Base-by-base conservation (phyloP, 495 filamentous ascomycete genomes). In the Filosporella fistucella region DNA sequence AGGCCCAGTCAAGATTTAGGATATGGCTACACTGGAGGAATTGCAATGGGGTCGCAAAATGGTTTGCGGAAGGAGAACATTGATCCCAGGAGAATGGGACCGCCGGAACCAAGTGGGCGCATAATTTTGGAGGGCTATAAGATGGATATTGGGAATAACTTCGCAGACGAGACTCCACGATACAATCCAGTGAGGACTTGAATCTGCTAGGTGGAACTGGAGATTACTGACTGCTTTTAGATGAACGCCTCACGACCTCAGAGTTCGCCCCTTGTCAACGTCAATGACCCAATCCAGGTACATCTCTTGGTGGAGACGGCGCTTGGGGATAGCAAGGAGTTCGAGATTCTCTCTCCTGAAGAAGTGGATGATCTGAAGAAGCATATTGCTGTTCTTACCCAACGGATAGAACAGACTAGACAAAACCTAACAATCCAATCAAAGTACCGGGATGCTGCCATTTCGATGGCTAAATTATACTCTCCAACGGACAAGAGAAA, bases 291-390 rank as follows among this genome's bases (percentile, higher is more conserved):
- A 17, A 73, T 79, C 28, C 75, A 79, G 51, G 63, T 95, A 65
- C 95, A 97, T 64, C 71, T 98, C 13, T 73, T 98, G 44, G 91
- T 91, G 53, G 91, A 96, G 67, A 96, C 89, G 22, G 93, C 93
- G 9, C 80, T 96, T 51, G 78, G 79, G 33, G 93, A 98, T 64
- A 91, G 88, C 63, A 79, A 80, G 56, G 67, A 80, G 48, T 97
- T 80, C 62, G 85, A 93, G 60, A 78, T 98, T 10, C 69, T 97
- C 14, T 89, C 91, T 0, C 82, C 89, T 35, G 90, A 94, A 57
- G 90, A 96, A 60, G 82, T 96, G 17, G 93, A 98, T 43, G 76
- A 78, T 6, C 66, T 97, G 57, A 98, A 97, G 71, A 94, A 87
- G 61, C 87, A 95, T 66, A 72, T 81, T 39, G 71, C 77, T 32